A percentile compares a stretch with the other conserved stretches of the same genome.
Evolutionary conservation across 345 rosid genomes (phyloP).

Genomic region (Brassica rapa): DNA sequence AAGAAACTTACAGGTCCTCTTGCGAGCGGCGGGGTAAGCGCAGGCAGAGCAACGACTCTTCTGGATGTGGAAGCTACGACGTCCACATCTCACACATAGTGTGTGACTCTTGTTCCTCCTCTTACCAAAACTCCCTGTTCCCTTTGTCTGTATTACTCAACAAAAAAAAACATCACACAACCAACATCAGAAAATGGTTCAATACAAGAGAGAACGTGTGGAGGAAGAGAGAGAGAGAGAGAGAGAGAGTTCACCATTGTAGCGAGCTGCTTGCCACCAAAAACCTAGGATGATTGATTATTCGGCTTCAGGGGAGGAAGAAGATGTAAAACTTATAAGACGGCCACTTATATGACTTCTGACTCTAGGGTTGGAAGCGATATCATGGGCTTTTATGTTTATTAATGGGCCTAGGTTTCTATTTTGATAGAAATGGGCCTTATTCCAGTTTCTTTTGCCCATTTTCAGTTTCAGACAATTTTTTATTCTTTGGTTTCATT

Average conservation of each 20-base stretch:
- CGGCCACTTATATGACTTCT: slow-evolving; percentile 24
- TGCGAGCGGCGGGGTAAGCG: slow-evolving; percentile 97
- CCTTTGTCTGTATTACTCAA: slow-evolving; percentile 71
- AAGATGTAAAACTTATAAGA: neutral
- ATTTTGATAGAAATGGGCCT: neutral
- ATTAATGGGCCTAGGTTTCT: neutral
- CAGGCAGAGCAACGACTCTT: slow-evolving; percentile 97
- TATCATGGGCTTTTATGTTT: slow-evolving; percentile 8
- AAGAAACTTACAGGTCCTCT: slow-evolving; percentile 70
- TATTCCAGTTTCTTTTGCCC: neutral
- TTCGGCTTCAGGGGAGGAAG: neutral
- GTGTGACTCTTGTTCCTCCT: slow-evolving; percentile 99
- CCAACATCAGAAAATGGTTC: slow-evolving; percentile 1
- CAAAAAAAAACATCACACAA: neutral
- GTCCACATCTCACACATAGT: slow-evolving; percentile 94
- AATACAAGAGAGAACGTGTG: neutral
- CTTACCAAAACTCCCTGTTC: slow-evolving; percentile 98
- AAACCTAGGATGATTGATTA: slow-evolving; percentile 26
- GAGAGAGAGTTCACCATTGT: slow-evolving; percentile 41
- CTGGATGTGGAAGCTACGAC: slow-evolving; percentile 98
- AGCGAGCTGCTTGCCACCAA: slow-evolving; percentile 28
- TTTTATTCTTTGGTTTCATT: neutral
- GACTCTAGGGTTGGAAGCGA: slow-evolving; percentile 30
- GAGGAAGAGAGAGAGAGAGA: neutral
- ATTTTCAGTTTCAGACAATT: neutral